Evolutionary conservation across 495 filamentous ascomycete species (phyloP), one percentile per base, ranked within the genome.

Genomic region (Penicillium flavigenum): DNA sequence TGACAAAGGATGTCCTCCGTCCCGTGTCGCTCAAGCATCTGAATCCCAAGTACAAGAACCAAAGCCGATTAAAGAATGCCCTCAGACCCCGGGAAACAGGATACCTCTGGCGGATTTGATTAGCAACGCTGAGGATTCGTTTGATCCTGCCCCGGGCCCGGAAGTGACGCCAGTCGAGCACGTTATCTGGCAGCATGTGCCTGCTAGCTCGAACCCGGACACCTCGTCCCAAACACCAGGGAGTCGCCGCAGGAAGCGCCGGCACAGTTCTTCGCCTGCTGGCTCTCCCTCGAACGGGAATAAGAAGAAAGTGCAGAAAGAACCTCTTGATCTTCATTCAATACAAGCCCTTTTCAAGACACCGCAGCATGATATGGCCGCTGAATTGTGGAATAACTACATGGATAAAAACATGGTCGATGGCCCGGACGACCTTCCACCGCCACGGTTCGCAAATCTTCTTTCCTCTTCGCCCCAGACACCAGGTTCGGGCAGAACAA

Each of bases 361-460:
- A 0, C 90, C 90, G 24, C 86, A 89, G 56, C 83, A 86, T 43
- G 94, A 98, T 69, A 88, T 93, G 26, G 88, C 88, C 0, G 72
- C 84, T 32, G 92, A 96, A 51, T 72, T 96, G n/a, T 96, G 91
- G 92, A 90, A 86, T 61, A 85, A 88, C 19, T 95, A 90, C 65
- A 82, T 78, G 55, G 77, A 77, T 9, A 78, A 80, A 53, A 72
- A 74, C 54, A 71, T 71, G 48, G 57, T 72, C 16, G 74, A 76
- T 47, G 66, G 59, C 5, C 64, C 68, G n/a, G 66, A 70, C 12
- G 69, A 69, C 45, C 58, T 76, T 47, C 71, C 70, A 20, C 72
- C 83, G 76, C 64, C 84, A 73, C 57, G 72, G 69, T 75, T 88
- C n/a, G 77, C 82, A 26, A 80, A 86, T 54, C 72, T 90, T 24